A percentile compares a stretch with the other conserved stretches of the same genome.
These are phyloP conservation scores for Aaosphaeria arxii DNA, from an alignment of 2,329 filamentous ascomycete species.

Conservation along the genomic window DNA sequence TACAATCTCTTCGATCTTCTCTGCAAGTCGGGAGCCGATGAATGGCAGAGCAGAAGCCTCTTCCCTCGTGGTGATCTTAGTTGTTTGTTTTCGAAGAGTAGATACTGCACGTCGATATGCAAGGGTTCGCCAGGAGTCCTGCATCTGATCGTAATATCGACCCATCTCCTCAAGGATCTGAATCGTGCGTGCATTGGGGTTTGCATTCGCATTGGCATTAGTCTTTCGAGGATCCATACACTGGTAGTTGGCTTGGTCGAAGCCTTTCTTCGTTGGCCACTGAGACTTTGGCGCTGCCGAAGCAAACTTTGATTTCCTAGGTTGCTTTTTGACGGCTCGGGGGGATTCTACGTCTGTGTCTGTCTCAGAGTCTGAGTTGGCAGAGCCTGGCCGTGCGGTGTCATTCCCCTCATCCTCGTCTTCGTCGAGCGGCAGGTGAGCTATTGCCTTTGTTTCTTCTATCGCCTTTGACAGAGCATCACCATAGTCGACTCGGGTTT, in stretches of 20 bases:
- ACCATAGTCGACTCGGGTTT: slow-evolving; percentile 5
- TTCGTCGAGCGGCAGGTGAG: slow-evolving; percentile 51
- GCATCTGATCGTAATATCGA: slow-evolving; percentile 70
- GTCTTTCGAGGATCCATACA: slow-evolving; percentile 59
- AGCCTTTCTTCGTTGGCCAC: slow-evolving; percentile 12
- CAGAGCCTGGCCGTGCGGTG: slow-evolving; percentile 21
- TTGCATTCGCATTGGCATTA: slow-evolving; percentile 42
- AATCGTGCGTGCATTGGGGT: slow-evolving; percentile 75
- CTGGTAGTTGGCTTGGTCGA: slow-evolving; percentile 46
- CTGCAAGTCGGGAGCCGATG: slow-evolving; percentile 70
- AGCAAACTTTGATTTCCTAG: slow-evolving; percentile 1
- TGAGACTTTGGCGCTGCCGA: slow-evolving; percentile 3
- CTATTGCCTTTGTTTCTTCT: slow-evolving; percentile 57
- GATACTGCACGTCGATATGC: slow-evolving; percentile 76
- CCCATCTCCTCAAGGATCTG: slow-evolving; percentile 75
- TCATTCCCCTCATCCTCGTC: slow-evolving; percentile 28
- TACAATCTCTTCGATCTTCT: slow-evolving; percentile 88
- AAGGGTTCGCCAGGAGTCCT: slow-evolving; percentile 72
- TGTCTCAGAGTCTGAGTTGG: slow-evolving; percentile 15
- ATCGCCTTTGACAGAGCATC: slow-evolving; percentile 67
- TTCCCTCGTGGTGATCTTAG: slow-evolving; percentile 63
- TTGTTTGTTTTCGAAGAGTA: slow-evolving; percentile 65
- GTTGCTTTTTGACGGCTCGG: slow-evolving; percentile 1
- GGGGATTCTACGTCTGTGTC: slow-evolving; percentile 22
- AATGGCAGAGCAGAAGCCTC: slow-evolving; percentile 66